Percentiles rank a stretch among this genome's conserved stretches.
Evolutionary conservation across 495 filamentous ascomycete species (phyloP).

Genomic region (Cetradonia linearis): DNA sequence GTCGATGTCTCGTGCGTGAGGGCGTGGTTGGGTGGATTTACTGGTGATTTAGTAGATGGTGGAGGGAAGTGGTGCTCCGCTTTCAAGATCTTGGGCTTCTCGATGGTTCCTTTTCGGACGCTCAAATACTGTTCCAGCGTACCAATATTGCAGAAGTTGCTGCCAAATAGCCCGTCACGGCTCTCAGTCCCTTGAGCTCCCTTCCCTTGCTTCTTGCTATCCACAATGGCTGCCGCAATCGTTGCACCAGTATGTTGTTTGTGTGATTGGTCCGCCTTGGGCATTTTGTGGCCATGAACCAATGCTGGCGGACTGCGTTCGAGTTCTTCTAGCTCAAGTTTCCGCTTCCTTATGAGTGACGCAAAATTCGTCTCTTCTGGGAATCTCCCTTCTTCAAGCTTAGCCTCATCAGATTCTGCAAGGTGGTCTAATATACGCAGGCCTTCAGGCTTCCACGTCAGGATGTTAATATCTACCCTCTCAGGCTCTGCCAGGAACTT

Average conservation of each 20-base stretch:
- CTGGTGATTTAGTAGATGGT: background rate
- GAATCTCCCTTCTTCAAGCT: slow-evolving; percentile 31
- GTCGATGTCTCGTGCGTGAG: no score
- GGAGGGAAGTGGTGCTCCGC: slow-evolving; percentile 10
- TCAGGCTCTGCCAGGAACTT: slow-evolving; percentile 25
- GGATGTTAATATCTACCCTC: slow-evolving; percentile 25
- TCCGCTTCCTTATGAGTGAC: slow-evolving; percentile 25
- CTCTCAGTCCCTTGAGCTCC: background rate
- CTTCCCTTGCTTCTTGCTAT: background rate
- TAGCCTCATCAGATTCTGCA: slow-evolving; percentile 39
- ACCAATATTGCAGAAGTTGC: slow-evolving; percentile 23
- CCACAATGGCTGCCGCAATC: background rate
- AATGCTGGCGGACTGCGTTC: background rate
- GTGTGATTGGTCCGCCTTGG: background rate
- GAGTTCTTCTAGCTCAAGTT: slow-evolving; percentile 15
- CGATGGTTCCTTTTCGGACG: slow-evolving; percentile 28
- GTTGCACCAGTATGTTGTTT: background rate
- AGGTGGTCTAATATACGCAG: slow-evolving; percentile 41
- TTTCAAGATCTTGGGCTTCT: slow-evolving; percentile 29
- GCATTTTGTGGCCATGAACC: background rate
- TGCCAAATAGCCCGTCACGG: background rate
- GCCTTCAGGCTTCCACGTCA: slow-evolving; percentile 43
- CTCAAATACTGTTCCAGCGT: slow-evolving; percentile 39
- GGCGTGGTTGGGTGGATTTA: background rate
- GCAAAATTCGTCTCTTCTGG: slow-evolving; percentile 24